These are phyloP conservation scores for Ceratocystis albifundus DNA, from an alignment of 2,329 filamentous ascomycete species.

Conservation along the genomic window DNA sequence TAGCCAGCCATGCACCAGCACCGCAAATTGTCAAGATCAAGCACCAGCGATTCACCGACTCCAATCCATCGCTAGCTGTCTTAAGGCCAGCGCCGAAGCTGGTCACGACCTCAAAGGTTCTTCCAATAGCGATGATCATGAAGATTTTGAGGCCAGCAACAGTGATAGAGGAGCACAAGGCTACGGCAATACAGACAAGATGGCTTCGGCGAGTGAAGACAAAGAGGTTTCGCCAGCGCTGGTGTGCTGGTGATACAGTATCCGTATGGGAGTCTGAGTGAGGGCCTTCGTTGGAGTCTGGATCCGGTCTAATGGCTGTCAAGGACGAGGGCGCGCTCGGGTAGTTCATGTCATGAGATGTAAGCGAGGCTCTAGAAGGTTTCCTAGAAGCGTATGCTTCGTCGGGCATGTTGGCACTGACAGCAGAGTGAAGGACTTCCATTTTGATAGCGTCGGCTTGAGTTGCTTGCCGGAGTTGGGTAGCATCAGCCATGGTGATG, in stretches of 20 bases:
- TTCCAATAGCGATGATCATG: conserved; percentile 60
- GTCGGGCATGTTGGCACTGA: background rate
- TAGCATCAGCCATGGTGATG: background rate
- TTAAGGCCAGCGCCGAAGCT: conserved; percentile 48
- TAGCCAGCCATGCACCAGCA: conserved; percentile 52
- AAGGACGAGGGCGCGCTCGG: no score
- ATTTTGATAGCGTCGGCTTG: background rate
- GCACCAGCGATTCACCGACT: conserved; percentile 43
- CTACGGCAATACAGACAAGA: conserved; percentile 41
- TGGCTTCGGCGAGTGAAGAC: conserved; percentile 57
- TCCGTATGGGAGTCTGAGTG: background rate
- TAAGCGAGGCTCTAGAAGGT: background rate
- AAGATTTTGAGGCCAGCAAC: conserved; percentile 53
- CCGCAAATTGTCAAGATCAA: conserved; percentile 55
- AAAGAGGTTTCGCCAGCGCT: conserved; percentile 46
- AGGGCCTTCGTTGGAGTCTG: background rate
- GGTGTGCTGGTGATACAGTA: background rate
- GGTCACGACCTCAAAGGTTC: conserved; percentile 61
- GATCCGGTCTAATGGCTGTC: background rate
- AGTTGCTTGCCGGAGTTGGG: background rate
- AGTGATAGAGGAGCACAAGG: conserved; percentile 44
- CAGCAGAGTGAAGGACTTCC: background rate
- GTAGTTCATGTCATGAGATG: background rate
- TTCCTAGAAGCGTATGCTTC: background rate
- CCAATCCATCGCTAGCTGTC: conserved; percentile 40